phyloP scores from a whole-genome alignment of 139 green algal species.

The Coelastrella sp. region DNA sequence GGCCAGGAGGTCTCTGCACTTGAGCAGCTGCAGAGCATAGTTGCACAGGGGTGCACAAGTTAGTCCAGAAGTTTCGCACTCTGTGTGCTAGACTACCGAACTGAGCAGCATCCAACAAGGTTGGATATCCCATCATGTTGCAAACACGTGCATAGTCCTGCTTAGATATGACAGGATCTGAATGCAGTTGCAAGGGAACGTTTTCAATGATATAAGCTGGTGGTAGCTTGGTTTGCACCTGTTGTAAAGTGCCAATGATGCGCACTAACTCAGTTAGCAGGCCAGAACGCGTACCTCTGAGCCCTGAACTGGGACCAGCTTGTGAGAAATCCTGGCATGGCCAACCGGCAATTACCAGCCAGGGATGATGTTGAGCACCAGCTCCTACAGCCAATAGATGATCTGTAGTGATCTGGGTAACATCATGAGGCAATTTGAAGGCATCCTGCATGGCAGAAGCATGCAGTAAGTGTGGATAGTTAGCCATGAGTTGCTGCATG shows the following conservation, averaged over 20 bases:
- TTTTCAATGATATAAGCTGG: neutral
- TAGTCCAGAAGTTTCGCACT: neutral
- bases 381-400: neutral
- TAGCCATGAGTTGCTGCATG: neutral
- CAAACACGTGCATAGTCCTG: neutral
- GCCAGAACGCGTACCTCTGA: neutral
- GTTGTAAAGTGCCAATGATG: neutral
- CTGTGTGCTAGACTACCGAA: neutral
- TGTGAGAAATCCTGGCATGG: conserved; percentile 24
- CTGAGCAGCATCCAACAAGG: neutral
- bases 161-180: neutral
- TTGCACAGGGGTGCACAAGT: neutral
- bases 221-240: neutral
- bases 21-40: neutral
- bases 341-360: neutral
- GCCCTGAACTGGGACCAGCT: too few species aligned
- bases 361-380: neutral
- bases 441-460: neutral
- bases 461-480: conserved; percentile 19
- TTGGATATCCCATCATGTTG: neutral
- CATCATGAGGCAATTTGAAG: neutral
- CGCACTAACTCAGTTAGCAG: conserved; percentile 9
- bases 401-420: neutral
- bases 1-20: neutral
- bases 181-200: neutral